Evolutionary conservation across 129 eudicot species (phyloP), one percentile per base, ranked within the genome.

Genomic region (Escallonia rubra): DNA sequence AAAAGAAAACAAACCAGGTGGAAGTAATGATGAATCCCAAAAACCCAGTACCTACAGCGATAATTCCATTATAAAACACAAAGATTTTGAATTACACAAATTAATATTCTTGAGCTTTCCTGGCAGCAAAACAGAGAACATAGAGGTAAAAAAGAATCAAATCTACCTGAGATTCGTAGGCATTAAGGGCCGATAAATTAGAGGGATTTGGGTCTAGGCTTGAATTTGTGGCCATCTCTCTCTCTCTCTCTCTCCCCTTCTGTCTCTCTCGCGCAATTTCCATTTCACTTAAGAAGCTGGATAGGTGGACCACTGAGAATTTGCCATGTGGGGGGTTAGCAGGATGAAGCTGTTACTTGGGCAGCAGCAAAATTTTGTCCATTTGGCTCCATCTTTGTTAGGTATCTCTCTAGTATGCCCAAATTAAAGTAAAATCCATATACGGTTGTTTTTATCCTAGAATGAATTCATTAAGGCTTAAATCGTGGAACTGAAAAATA

Each of bases 1-100:
- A 4, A 3, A 43, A 67, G 50, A 63, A 10, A 49, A 68, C 74
- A 50, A 60, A 83, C 89, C 89, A 15, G 89, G 73, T 73, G 72
- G 64, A 61, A 59, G 45, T 38, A 75, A 79, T 4, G 16, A 55
- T 5, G 89, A 78, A 43, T 82, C 83, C 9, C 43, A 34, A 62
- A 76, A 51, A 76, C 51, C 76, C 43, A 61, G 13, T 39, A 9
- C 77, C 89, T 80, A 42, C 43, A 57, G 8, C 15, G 65, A 52
- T 1, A 46, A 58, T 8, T 46, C 4, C 6, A 15, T 59, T 1
- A 6, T 41, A 10, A 38, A 8, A 12, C 15, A 57, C 10, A 58
- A 13, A 54, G 7, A 2, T 16, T 56, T 4, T 23, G 16, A 57
- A 41, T 4, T 42, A 41, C 66, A 3, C 9, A 9, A 6, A 59